Conservation (phyloP, 2,329 filamentous ascomycete genomes). For the Aureobasidium leucospermi region DNA sequence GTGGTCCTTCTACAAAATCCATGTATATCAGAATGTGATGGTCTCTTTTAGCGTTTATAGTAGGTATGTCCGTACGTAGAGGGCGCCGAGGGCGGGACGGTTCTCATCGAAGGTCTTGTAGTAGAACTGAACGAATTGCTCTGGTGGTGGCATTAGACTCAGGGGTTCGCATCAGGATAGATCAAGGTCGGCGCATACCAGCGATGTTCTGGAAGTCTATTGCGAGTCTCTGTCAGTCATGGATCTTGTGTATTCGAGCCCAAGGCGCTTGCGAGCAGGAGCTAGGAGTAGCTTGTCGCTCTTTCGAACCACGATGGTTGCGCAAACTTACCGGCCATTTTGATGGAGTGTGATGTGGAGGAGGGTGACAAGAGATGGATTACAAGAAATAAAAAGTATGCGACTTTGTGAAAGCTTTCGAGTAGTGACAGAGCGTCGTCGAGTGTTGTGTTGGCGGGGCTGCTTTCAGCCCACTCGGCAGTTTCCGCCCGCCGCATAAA, state of each 20-base stretch:
- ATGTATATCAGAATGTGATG: neutral
- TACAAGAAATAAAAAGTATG: slow-evolving; percentile 1
- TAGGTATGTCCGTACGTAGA: slow-evolving; percentile 63
- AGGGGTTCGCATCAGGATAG: neutral
- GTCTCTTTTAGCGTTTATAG: slow-evolving; percentile 14
- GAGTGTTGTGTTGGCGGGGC: slow-evolving; percentile 8
- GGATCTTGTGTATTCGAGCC: neutral
- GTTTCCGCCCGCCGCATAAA: slow-evolving; percentile 1
- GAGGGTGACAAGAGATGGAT: neutral
- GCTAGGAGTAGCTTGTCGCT: neutral
- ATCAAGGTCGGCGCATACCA: slow-evolving; percentile 30
- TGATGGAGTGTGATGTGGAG: neutral
- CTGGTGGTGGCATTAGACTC: slow-evolving; percentile 38
- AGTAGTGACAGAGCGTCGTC: slow-evolving; percentile 1
- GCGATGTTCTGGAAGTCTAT: slow-evolving; percentile 36
- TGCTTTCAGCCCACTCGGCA: neutral
- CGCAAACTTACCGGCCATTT: slow-evolving; percentile 12
- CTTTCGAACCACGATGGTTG: neutral
- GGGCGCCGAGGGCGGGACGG: slow-evolving; percentile 55
- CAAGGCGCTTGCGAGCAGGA: neutral
- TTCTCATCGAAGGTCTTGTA: slow-evolving; percentile 78
- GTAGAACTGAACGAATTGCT: slow-evolving; percentile 84
- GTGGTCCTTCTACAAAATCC: slow-evolving; percentile 55
- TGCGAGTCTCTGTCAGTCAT: slow-evolving; percentile 10
- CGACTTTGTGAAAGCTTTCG: neutral